These are phyloP conservation scores for Erythrobasidium hasegawianum DNA, from an alignment of 1,284 basidiomycete species.

Conservation along the genomic window DNA sequence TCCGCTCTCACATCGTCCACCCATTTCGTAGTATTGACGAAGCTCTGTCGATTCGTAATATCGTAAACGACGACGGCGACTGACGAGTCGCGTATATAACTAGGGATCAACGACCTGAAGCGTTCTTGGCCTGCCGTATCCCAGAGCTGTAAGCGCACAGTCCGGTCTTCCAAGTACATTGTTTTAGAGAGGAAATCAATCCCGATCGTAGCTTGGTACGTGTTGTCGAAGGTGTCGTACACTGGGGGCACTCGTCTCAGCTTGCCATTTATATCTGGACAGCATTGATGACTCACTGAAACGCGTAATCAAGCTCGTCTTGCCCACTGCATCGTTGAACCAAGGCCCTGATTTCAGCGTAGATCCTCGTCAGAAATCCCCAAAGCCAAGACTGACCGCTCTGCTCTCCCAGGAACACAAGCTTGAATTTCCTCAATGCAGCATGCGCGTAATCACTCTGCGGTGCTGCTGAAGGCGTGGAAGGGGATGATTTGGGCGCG, in stretches of 20 bases:
- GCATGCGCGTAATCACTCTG: conserved; percentile 39
- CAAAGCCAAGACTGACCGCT: conserved; percentile 27
- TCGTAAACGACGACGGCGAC: conserved; percentile 99
- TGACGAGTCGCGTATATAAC: conserved; percentile 97
- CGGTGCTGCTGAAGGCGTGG: not conserved
- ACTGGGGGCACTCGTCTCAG: too few species aligned
- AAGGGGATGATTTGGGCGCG: conserved; percentile 14
- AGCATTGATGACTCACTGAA: conserved; percentile 51
- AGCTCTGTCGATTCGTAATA: conserved; percentile 95
- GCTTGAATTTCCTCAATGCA: conserved; percentile 82
- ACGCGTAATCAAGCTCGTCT: conserved; percentile 94
- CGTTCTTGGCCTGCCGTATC: conserved; percentile 98
- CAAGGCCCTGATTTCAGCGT: too few species aligned
- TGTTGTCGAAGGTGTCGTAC: conserved; percentile 99
- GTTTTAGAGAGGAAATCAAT: conserved; percentile 96
- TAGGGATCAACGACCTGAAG: conserved; percentile 95
- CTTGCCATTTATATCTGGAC: too few species aligned
- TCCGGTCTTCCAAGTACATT: conserved; percentile 98
- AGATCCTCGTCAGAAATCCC: not conserved
- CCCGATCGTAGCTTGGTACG: conserved; percentile 99
- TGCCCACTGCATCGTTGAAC: conserved; percentile 76
- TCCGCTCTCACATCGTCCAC: conserved; percentile 99
- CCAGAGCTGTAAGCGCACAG: conserved; percentile 95
- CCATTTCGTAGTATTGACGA: conserved; percentile 97
- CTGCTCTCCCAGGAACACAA: conserved; percentile 66